Base-by-base conservation (phyloP, 257 asterid genomes). In the Capsicum pubescens region DNA sequence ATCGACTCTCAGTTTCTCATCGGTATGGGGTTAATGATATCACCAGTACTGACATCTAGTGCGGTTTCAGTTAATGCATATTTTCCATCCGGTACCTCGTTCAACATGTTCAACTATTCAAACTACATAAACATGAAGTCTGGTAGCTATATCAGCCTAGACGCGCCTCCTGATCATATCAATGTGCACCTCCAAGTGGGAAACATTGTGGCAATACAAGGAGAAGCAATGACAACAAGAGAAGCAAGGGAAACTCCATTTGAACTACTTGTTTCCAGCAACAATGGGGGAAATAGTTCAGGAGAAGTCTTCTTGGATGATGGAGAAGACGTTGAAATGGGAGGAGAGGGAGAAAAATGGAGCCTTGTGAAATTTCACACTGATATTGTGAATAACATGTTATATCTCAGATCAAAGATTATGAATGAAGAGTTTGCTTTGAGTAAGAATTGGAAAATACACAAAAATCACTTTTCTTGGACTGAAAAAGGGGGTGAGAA, bases 61-160 rank as follows among this genome's bases (percentile, higher is more conserved):
- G 91, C 84, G 0, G 87, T 83, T 54, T 84, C 91, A 12, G 92
- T 93, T 0, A 69, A 80, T 1, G 94, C 95, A 0, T 93, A 93
- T 82, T 87, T 93, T 8, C 97, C 97, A 0, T 87, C 90, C 2
- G 94, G 94, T 14, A 92, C 85, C 77, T 93, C 95, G 97, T 93
- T 91, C 61, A 88, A 91, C 83, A 90, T 93, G 81, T 91, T 92
- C 77, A 68, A 92, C 92, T 42, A 88, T 80, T 89, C 94, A 26
- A 87, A 82, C 66, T 84, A 87, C 5, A 19, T 91, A 56, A 68
- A 79, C 5, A 16, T 86, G 6, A 67, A 72, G 61, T 19, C 82
- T 12, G 97, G 97, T 71, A 4, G 61, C 15, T 82, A 59, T n/a
- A 6, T 90, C 52, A 84, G 59, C 72, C 92, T 92, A 3, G 89